A percentile compares a stretch with the other conserved stretches of the same genome.
These are phyloP conservation scores for Colletotrichum horii DNA, from an alignment of 2,329 filamentous ascomycete species.

Conservation along the genomic window DNA sequence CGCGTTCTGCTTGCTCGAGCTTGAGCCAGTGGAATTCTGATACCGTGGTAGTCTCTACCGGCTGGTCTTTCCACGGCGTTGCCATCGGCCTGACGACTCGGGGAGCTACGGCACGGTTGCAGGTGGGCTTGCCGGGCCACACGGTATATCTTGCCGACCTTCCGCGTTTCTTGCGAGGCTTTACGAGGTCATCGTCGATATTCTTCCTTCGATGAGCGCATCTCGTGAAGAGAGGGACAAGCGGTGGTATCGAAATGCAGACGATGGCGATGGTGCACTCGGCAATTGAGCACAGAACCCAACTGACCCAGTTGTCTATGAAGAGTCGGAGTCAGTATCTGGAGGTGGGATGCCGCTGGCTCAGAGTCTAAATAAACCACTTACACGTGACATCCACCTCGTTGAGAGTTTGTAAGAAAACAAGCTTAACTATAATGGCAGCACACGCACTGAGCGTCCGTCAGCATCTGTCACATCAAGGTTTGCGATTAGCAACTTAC, in stretches of 20 bases:
- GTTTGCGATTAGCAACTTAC: slow-evolving; percentile 23
- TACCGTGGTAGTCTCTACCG: not conserved
- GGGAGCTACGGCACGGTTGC: not conserved
- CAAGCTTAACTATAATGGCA: slow-evolving; percentile 28
- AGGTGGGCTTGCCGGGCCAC: not conserved
- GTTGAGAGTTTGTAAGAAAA: slow-evolving; percentile 26
- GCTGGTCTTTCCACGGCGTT: slow-evolving; percentile 13
- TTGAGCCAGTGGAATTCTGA: slow-evolving; percentile 13
- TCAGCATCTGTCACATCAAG: not conserved
- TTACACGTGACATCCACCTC: slow-evolving; percentile 33
- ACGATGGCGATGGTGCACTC: slow-evolving; percentile 37
- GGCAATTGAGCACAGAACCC: slow-evolving; percentile 35
- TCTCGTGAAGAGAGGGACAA: slow-evolving; percentile 28
- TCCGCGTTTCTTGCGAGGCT: not conserved
- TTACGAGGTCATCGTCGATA: not conserved
- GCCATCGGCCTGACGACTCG: slow-evolving; percentile 14
- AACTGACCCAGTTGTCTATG: slow-evolving; percentile 31
- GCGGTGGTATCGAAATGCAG: slow-evolving; percentile 36
- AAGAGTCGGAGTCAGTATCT: not conserved
- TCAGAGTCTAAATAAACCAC: not conserved
- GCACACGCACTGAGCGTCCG: slow-evolving; percentile 27
- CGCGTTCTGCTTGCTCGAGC: not conserved
- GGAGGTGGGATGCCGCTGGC: too few relatives aligned
- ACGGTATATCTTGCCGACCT: not conserved
- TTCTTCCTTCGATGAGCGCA: not conserved